A percentile compares a stretch with the other conserved stretches of the same genome.
Conservation (phyloP, 768 basidiomycete species). For the Amylocystis lapponica region DNA sequence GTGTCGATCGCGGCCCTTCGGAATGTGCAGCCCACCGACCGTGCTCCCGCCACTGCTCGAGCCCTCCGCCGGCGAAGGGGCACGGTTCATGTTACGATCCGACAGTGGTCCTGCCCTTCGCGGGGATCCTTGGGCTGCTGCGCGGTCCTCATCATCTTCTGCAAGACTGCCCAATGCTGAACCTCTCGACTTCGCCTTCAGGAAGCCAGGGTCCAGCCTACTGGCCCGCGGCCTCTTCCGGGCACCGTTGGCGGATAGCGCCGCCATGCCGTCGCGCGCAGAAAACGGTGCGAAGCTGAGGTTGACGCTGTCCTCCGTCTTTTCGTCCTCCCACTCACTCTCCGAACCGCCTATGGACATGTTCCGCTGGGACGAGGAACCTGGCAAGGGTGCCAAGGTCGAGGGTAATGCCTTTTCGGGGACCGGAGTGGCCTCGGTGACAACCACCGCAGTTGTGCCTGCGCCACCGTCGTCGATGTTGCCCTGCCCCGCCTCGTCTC, state of each 20-base stretch:
- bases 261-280: conserved; percentile 8
- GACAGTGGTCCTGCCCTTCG: conserved; percentile 39
- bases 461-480: conserved; percentile 60
- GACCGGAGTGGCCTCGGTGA: conserved; percentile 13
- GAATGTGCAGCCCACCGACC: conserved; percentile 20
- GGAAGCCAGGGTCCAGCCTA: conserved; percentile 65
- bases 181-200: conserved; percentile 42
- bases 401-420: conserved; percentile 12
- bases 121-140: conserved; percentile 20
- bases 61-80: conserved; percentile 26
- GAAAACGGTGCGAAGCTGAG: conserved; percentile 39
- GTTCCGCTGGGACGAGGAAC: conserved; percentile 8
- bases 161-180: conserved; percentile 56
- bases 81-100: conserved; percentile 63
- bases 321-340: conserved; percentile 89
- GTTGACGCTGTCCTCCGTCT: conserved; percentile 71
- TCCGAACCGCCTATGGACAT: conserved; percentile 47
- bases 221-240: conserved; percentile 52
- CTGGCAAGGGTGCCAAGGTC: conserved; percentile 26
- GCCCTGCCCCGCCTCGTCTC: conserved; percentile 81
- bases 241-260: conserved; percentile 4
- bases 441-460: conserved; percentile 9
- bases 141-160: conserved; percentile 61
- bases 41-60: conserved; percentile 22
- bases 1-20: conserved; percentile 31